A percentile compares a stretch with the other conserved stretches of the same genome.
Conservation (phyloP, 352 stramenopile genomes). For the Globisporangium sylvaticum region DNA sequence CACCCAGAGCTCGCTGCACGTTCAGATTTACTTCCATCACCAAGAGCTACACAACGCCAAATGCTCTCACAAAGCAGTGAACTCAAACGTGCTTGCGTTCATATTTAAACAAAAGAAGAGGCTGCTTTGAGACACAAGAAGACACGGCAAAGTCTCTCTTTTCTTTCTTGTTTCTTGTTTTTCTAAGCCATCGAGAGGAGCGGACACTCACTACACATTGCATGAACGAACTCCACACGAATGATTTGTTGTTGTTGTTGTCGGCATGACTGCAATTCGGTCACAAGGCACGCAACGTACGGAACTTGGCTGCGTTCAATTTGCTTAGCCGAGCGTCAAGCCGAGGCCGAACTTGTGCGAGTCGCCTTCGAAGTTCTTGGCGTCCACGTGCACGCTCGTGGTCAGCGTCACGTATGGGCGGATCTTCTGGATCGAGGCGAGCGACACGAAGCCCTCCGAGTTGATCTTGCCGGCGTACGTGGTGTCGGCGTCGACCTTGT, state of each 20-base stretch:
- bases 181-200: conserved; percentile 11
- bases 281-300: not conserved
- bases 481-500: conserved; percentile 69
- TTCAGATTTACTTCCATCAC: not conserved
- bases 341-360: conserved; percentile 84
- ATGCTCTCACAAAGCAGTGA: not conserved
- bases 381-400: conserved; percentile 76
- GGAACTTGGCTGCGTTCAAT: not conserved
- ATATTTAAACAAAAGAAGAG: not conserved
- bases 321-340: conserved; percentile 67
- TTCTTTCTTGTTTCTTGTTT: conserved; percentile 3
- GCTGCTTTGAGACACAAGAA: not conserved
- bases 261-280: not conserved
- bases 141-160: not conserved
- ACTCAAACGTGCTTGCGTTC: not conserved
- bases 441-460: conserved; percentile 74
- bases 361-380: conserved; percentile 85
- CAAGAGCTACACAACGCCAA: not conserved
- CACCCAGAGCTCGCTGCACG: not conserved
- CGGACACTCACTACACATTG: conserved; percentile 9
- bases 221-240: conserved; percentile 1
- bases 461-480: conserved; percentile 84
- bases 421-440: conserved; percentile 77
- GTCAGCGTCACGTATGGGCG: conserved; percentile 68
- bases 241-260: conserved; percentile 1